These are phyloP conservation scores for Pestalotiopsis sp. DNA, from an alignment of 2,329 filamentous ascomycete species.

Conservation along the genomic window DNA sequence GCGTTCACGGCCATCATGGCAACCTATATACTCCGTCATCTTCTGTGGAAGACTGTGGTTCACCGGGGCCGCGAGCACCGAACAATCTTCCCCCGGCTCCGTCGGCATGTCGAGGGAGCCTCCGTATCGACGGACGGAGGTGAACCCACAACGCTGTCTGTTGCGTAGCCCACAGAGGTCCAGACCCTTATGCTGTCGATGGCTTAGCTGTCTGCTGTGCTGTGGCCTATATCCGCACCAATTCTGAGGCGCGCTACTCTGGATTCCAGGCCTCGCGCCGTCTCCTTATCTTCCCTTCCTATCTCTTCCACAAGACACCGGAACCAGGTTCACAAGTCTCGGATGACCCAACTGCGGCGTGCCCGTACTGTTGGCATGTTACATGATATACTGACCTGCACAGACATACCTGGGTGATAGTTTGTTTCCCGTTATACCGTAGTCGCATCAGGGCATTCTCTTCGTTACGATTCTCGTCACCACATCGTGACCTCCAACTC, in stretches of 20 bases:
- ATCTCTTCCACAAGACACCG: constrained; percentile 3
- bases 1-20: neutral
- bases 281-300: constrained; percentile 1
- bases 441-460: neutral
- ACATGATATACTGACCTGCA: neutral
- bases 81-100: neutral
- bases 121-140: neutral
- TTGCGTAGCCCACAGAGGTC: neutral
- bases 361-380: neutral
- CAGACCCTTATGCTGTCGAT: neutral
- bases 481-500: neutral
- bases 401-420: neutral
- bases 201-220: neutral
- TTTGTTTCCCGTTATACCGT: neutral
- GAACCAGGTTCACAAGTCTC: neutral
- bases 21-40: neutral
- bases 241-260: constrained; percentile 1
- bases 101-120: neutral
- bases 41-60: neutral
- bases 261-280: neutral
- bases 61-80: neutral
- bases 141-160: neutral
- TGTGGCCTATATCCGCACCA: neutral
- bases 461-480: neutral
- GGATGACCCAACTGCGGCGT: neutral